Evolutionary conservation across 495 filamentous ascomycete genomes (phyloP).

Genomic region (Neurospora sp.): DNA sequence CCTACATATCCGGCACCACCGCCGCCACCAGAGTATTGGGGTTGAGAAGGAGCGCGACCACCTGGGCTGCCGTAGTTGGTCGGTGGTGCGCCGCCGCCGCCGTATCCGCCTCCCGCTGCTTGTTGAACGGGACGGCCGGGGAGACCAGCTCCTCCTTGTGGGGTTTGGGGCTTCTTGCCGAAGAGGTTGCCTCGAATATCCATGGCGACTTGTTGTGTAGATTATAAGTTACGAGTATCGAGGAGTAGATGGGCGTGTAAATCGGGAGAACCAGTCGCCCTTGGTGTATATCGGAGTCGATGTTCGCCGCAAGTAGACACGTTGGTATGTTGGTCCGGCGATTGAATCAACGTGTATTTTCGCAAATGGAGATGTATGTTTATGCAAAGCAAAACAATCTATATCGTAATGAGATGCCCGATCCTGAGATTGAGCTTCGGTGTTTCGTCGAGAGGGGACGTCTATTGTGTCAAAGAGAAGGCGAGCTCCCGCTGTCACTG

Average conservation of each 20-base stretch:
- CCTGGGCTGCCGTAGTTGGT: constrained; percentile 13
- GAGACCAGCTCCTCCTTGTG: constrained; percentile 13
- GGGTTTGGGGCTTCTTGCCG: constrained; percentile 18
- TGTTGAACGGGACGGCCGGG: constrained; percentile 21
- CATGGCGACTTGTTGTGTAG: constrained; percentile 11
- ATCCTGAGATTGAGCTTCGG: background rate
- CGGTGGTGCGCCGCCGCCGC: constrained; percentile 4
- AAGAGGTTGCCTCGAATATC: constrained; percentile 33
- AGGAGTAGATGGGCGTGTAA: background rate
- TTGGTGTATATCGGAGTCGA: background rate
- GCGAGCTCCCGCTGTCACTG: background rate
- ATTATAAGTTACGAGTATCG: background rate
- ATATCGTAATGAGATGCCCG: too few relatives aligned
- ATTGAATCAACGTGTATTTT: background rate
- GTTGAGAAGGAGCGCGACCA: constrained; percentile 5
- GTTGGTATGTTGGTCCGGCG: constrained; percentile 1
- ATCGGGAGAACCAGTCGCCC: background rate
- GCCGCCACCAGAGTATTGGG: constrained; percentile 1
- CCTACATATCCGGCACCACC: background rate
- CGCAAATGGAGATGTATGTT: background rate
- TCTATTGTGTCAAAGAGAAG: background rate
- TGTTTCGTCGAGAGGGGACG: background rate
- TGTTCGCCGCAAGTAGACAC: background rate
- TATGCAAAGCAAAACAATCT: background rate
- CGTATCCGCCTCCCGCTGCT: constrained; percentile 11